phyloP scores from a whole-genome alignment of 176 grass and related monocot species.

The Alloteropsis semialata region DNA sequence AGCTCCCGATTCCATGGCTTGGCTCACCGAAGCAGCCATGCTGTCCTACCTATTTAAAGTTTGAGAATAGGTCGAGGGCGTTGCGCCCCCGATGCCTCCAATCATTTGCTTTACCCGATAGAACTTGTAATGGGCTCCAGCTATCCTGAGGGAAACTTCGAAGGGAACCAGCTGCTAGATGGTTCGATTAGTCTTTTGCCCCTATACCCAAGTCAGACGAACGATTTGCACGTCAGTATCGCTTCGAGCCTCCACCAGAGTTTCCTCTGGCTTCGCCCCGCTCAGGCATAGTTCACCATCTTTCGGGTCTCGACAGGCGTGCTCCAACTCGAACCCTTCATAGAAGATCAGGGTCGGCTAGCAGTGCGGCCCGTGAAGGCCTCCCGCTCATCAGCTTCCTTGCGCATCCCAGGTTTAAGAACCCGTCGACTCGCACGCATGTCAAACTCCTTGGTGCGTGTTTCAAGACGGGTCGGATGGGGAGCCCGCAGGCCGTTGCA shows the following conservation, averaged over 20 bases:
- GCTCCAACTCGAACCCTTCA: conserved; percentile 84
- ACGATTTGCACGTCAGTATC: conserved; percentile 37
- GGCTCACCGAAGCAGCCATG: background rate
- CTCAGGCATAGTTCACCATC: conserved; percentile 84
- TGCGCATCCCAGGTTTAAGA: too few species aligned
- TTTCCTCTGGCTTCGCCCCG: conserved; percentile 65
- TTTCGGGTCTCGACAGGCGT: conserved; percentile 78
- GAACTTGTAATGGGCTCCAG: conserved; percentile 50
- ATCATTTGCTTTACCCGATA: conserved; percentile 70
- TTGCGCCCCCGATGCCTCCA: conserved; percentile 68
- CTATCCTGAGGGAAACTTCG: conserved; percentile 50
- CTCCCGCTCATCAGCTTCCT: too few species aligned
- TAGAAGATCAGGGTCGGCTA: conserved; percentile 37
- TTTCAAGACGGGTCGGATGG: conserved; percentile 82
- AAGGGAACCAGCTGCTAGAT: conserved; percentile 49
- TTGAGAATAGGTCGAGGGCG: conserved; percentile 73
- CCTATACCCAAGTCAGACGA: conserved; percentile 25
- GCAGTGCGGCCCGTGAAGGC: too few species aligned
- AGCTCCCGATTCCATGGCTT: background rate
- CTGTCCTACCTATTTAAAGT: conserved; percentile 74
- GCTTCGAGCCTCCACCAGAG: conserved; percentile 65
- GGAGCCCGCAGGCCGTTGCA: conserved; percentile 46
- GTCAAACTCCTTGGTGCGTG: conserved; percentile 81
- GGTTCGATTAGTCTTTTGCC: conserved; percentile 43
- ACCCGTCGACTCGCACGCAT: too few species aligned